Conservation (phyloP, 2,329 filamentous ascomycete genomes). For the Fusarium sp. region DNA sequence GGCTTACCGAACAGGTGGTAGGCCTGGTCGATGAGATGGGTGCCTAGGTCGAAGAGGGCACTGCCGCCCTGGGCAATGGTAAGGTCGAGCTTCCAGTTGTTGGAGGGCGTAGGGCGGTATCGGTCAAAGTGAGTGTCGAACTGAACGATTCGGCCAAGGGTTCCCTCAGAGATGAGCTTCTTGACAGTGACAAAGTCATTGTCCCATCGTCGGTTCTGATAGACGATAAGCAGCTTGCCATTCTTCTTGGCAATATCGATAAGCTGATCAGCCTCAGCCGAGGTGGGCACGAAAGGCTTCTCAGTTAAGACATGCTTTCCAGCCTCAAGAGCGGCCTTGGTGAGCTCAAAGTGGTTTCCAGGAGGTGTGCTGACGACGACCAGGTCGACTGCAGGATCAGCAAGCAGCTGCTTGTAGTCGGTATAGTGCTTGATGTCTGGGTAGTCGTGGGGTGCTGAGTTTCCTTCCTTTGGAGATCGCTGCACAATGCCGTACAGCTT, state of each 20-base stretch:
- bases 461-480: conserved; percentile 71
- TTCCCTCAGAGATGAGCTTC: conserved; percentile 68
- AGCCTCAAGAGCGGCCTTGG: conserved; percentile 72
- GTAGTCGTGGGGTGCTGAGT: conserved; percentile 77
- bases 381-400: conserved; percentile 74
- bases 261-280: conserved; percentile 74
- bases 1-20: conserved; percentile 79
- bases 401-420: conserved; percentile 70
- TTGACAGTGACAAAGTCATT: conserved; percentile 78
- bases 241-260: conserved; percentile 64
- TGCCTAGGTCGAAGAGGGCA: conserved; percentile 79
- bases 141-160: conserved; percentile 78
- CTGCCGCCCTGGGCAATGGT: conserved; percentile 72
- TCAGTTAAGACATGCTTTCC: conserved; percentile 85
- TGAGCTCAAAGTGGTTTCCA: conserved; percentile 75
- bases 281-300: conserved; percentile 84
- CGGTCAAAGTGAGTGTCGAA: conserved; percentile 86
- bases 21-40: conserved; percentile 81
- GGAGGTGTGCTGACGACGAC: conserved; percentile 80
- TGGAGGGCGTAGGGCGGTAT: conserved; percentile 69
- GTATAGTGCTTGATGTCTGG: conserved; percentile 74
- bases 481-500: conserved; percentile 82
- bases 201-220: conserved; percentile 83
- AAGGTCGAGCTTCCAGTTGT: conserved; percentile 75
- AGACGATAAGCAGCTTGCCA: conserved; percentile 71